Base-by-base conservation (phyloP, 2,329 filamentous ascomycete genomes). In the Knoxdaviesia proteae region DNA sequence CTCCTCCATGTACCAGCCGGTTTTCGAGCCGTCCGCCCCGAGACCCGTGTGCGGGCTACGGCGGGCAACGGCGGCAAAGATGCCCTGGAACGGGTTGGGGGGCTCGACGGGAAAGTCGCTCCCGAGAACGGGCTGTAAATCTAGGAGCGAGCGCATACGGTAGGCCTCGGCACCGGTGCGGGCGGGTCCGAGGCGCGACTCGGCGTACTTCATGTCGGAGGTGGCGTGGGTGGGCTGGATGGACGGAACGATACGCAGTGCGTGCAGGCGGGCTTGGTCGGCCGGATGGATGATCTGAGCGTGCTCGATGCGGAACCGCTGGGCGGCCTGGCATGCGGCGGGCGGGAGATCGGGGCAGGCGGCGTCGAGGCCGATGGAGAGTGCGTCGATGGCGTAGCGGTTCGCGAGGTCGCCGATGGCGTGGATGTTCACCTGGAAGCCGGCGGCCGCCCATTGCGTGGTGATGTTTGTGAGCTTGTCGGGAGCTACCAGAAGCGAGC, bases 71-170 rank as follows among this genome's bases (percentile, higher is more conserved):
- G 78, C 78, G 4, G 77, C 77, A 49, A 79, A 82, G 36, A 82
- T 72, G 11, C 77, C 78, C 44, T 76, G 68, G 48, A 80, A 77
- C 2, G 77, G 73, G 49, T 72, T 69, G 0, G 76, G 68, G 3
- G 77, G 77, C 53, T 82, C 77, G 6, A 83, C 77, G 35, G 78
- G 78, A 49, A 82, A 82, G 51, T 82, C 78, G 40, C 74, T 79
- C 3, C 78, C 78, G 1, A 83, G 62, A 1, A 80, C 58, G 4
- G 71, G 70, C 0, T 54, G 55, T 8, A 67, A 52, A 30, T 67
- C 61, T 2, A 78, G 62, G 2, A 81, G 56, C 0, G 71, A 74
- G 7, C 62, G 61, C 77, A 82, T 80, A 29, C 75, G 65, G 54
- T 83, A 83, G 1, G 77, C 77, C 46, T 73, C 69, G 9, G 58